Percentiles rank a stretch among this genome's conserved stretches.
Conservation (phyloP, 2,329 filamentous ascomycete genomes). For the Trichoderma atrobrunneum region DNA sequence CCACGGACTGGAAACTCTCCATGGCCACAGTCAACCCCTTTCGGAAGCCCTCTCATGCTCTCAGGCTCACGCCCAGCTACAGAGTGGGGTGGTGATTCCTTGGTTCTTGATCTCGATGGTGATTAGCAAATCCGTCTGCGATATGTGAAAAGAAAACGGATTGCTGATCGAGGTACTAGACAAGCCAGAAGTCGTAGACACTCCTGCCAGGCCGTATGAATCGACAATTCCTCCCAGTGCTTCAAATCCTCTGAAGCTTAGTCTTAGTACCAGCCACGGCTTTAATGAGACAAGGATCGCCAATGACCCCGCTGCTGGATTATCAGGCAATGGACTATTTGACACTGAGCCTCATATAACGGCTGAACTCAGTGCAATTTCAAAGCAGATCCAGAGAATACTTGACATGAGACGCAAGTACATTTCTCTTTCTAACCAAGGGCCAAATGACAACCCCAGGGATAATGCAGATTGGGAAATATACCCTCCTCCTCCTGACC, state of each 20-base stretch:
- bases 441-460: slow-evolving; percentile 30
- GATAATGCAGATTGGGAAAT: slow-evolving; percentile 1
- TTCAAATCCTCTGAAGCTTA: background rate
- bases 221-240: background rate
- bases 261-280: slow-evolving; percentile 41
- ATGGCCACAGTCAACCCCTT: slow-evolving; percentile 44
- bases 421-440: slow-evolving; percentile 79
- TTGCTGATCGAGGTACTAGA: slow-evolving; percentile 19
- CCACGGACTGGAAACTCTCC: slow-evolving; percentile 36
- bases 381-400: slow-evolving; percentile 86
- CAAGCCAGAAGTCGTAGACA: slow-evolving; percentile 17
- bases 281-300: slow-evolving; percentile 31
- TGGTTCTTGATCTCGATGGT: slow-evolving; percentile 31
- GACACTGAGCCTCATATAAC: slow-evolving; percentile 77
- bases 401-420: slow-evolving; percentile 86
- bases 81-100: slow-evolving; percentile 38
- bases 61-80: slow-evolving; percentile 36
- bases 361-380: slow-evolving; percentile 80
- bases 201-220: background rate
- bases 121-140: slow-evolving; percentile 22
- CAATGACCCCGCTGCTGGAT: slow-evolving; percentile 49
- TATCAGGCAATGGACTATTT: slow-evolving; percentile 64
- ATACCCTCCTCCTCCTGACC: slow-evolving; percentile 65
- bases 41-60: slow-evolving; percentile 46
- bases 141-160: background rate